Base-by-base conservation (phyloP, 2,329 filamentous ascomycete species). In the Pseudogymnoascus sp. region DNA sequence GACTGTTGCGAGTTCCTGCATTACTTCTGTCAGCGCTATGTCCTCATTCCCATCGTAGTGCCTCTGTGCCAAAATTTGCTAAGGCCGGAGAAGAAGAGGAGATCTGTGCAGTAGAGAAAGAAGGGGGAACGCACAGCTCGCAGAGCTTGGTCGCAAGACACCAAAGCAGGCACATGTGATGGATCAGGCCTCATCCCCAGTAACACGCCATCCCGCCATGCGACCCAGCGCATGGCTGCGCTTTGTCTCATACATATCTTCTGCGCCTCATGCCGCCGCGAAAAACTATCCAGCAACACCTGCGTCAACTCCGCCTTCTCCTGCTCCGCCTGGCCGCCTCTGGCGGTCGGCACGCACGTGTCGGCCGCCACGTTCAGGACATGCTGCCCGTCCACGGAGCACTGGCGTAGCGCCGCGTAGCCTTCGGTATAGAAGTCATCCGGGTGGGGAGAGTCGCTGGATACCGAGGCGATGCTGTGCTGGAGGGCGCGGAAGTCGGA, bases 321-420 rank as follows among this genome's bases (percentile, higher is more conserved):
- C 72, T 87, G 84, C 72, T 87, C 84, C 21, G 81, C 78, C 62
- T 80, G 78, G 10, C 82, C 82, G 62, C 83, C 84, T 56, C 72
- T 73, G 56, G 79, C 73, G 50, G 76, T 74, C 3, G 84, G 83
- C 11, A 87, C 84, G 61, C 77, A 78, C 14, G 83, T 84, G 72
- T 87, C 85, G 42, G 84, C 84, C 21, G 82, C 84, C 69, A 82
- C 84, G 70, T 87, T 84, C 65, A 87, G 78, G 67, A 88, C 86
- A 73, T 85, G 79, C 70, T 85, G 84, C 5, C 84, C 84, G 68
- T 87, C 85, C 44, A 85, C 70, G 60, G 79, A 77, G 74, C 84
- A 87, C 74, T 88, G 84, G 44, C 84, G 80, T 61, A 88, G 75
- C 14, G 80, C 80, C 4, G 81, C 78, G 83, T 84, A 88, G 21